phyloP scores from a whole-genome alignment of 176 grass and related monocot genomes.

The Oryza glumipatula region DNA sequence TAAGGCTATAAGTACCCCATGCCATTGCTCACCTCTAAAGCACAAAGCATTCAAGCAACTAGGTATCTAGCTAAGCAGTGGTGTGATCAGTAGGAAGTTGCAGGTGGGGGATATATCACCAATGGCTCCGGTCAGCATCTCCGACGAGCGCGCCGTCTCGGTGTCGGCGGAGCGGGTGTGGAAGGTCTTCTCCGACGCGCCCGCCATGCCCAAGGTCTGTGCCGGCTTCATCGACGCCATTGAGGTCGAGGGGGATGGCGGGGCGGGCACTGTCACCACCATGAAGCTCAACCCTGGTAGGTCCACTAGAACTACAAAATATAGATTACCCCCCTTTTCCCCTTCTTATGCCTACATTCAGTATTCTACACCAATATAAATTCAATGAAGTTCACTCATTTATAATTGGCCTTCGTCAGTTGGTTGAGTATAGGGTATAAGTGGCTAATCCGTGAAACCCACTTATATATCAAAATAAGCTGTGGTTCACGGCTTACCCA shows the following conservation, averaged over 20 bases:
- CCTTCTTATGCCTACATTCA: background rate
- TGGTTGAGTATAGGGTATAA: too few species aligned
- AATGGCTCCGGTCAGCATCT: constrained; percentile 33
- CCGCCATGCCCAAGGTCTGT: constrained; percentile 18
- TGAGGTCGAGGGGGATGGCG: constrained; percentile 38
- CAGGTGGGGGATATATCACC: background rate
- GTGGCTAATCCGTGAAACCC: too few species aligned
- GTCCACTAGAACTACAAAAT: background rate
- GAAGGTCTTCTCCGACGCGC: background rate
- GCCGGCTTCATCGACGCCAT: constrained; percentile 27
- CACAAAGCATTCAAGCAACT: background rate
- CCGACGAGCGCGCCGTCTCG: constrained; percentile 16
- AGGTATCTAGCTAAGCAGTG: background rate
- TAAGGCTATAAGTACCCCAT: background rate
- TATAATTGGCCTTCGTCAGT: too few species aligned
- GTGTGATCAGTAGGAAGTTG: background rate
- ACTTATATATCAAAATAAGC: too few species aligned
- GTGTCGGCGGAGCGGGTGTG: constrained; percentile 37
- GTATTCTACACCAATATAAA: background rate
- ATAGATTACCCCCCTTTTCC: too few species aligned
- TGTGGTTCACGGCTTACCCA: too few species aligned
- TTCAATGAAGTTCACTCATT: too few species aligned
- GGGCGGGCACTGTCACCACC: constrained; percentile 25
- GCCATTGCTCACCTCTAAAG: background rate
- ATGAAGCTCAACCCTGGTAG: constrained; percentile 33